Evolutionary conservation across 2,329 filamentous ascomycete species (phyloP), one percentile per base, ranked within the genome.

Genomic region (Ceratocystis cubensis): DNA sequence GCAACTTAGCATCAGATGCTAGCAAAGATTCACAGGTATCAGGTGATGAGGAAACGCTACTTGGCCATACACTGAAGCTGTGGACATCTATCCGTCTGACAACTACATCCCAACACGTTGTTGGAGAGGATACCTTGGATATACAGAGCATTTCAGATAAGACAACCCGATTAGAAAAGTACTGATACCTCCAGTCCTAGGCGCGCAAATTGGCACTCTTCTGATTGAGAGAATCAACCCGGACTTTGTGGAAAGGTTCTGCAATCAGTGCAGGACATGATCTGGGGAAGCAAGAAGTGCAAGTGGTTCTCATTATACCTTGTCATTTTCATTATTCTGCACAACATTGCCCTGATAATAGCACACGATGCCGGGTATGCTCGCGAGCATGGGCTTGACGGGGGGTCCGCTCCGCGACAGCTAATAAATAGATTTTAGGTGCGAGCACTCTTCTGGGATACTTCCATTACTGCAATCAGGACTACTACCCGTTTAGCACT

Each of bases 391-490:
- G 82, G 81, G 5, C 80, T 84, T 71, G 78, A 78, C 73, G 82
- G 84, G 71, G 74, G 74, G 80, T 30, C 28, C 5, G 28, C 75
- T 22, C 1, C 50, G 10, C 28, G 1, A 56, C 68, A 62, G 5
- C 61, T 63, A 63, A 63, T 48, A 2, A 7, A 13, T 1, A 22
- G 5, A 3, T 2, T 4, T 67, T 67, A 83, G 83, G 83, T 15
- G 84, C 83, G 53, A 85, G 84, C 67, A 84, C 84, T 66, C 75
- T 86, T 44, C 76, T 86, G 22, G 81, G 82, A 13, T 83, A 86
- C 72, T 86, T 84, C 70, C 84, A 86, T 74, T 85, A 86, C 74
- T 84, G 82, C 74, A 85, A 84, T 73, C 84, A 84, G 75, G 82
- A 82, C 41, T 76, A 80, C 63, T 80, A 80, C 70, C 84, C 84